Base-by-base conservation (phyloP, 805 yeast genomes). In the Teunomyces atbi region DNA sequence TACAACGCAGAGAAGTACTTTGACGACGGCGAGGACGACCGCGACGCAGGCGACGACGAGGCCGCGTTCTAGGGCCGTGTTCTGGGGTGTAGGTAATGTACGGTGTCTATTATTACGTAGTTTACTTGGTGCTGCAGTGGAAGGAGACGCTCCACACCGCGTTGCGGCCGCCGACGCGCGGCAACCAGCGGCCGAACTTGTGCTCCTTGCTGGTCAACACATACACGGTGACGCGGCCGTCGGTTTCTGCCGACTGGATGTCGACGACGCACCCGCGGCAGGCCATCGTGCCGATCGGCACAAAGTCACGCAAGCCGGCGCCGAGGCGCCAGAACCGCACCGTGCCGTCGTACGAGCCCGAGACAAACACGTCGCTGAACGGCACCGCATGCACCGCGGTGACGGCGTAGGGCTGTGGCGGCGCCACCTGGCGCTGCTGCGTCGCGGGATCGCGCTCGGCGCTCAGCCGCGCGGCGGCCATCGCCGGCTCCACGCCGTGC, bases 321-420 rank as follows among this genome's bases (percentile, higher is more conserved):
- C 76, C 78, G 21, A 92, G 62, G 59, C 80, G 79, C 98, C 98
- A 94, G 39, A 89, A 76, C 49, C 78, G 81, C 45, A 94, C 64
- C 6, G 73, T 62, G 3, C 98, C 97, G 59, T 82, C 78, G 84
- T 89, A 86, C 2, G 98, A 91, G 1, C 99, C 99, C 10, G 89
- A 81, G 37, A 92, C 71, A 59, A 94, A 89, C 5, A 89, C 65
- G 60, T 94, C 90, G 10, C 91, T 78, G 62, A 81, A 92, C 13
- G 98, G 97, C 18, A 92, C 71, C 0, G 96, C 89, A 56, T 83
- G 76, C 7, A 92, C 64, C 1, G 90, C 74, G 0, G 97, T 89
- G 55, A 94, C 85, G 86, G 92, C 83, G 57, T 84, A 86, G 21
- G 98, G 97, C 47, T 79, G 85, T 12, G 79, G 76, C 32, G 76